Conservation (phyloP, 2,329 filamentous ascomycete species). For the Ilyonectria sp. region DNA sequence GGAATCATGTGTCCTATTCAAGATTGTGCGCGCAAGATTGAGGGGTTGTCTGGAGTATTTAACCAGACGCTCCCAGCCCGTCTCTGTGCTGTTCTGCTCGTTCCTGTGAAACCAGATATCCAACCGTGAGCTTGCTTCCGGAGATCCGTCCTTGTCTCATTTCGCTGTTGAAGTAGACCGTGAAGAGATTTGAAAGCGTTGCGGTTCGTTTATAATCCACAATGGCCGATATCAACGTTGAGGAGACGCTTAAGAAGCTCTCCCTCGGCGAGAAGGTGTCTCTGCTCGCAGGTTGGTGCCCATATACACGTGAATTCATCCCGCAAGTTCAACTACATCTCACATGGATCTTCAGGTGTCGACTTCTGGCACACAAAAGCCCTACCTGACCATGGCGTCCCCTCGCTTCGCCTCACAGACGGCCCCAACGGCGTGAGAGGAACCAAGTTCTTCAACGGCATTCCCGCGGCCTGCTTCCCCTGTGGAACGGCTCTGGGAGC, state of each 20-base stretch:
- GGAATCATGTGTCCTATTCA: not conserved
- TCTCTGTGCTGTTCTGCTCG: not conserved
- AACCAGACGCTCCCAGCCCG: not conserved
- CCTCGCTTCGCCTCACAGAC: constrained; percentile 76
- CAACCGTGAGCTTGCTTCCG: not conserved
- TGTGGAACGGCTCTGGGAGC: constrained; percentile 71
- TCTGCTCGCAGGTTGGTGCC: constrained; percentile 62
- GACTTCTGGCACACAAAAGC: constrained; percentile 80
- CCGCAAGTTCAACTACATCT: not conserved
- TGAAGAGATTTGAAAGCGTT: not conserved
- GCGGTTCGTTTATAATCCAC: not conserved
- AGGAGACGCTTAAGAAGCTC: constrained; percentile 69
- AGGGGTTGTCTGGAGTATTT: constrained; percentile 13
- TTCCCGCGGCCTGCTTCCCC: constrained; percentile 72
- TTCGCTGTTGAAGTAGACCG: not conserved
- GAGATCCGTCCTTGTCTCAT: not conserved
- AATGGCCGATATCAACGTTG: constrained; percentile 69
- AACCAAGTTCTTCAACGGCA: constrained; percentile 77
- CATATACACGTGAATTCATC: not conserved
- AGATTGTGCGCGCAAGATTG: not conserved
- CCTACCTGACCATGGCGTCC: constrained; percentile 72
- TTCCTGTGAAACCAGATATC: constrained; percentile 15
- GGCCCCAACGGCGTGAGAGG: constrained; percentile 80
- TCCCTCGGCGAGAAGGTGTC: constrained; percentile 67
- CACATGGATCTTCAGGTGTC: constrained; percentile 58